phyloP scores from a whole-genome alignment of 2,329 filamentous ascomycete species.

The Cladobotryum protrusum region DNA sequence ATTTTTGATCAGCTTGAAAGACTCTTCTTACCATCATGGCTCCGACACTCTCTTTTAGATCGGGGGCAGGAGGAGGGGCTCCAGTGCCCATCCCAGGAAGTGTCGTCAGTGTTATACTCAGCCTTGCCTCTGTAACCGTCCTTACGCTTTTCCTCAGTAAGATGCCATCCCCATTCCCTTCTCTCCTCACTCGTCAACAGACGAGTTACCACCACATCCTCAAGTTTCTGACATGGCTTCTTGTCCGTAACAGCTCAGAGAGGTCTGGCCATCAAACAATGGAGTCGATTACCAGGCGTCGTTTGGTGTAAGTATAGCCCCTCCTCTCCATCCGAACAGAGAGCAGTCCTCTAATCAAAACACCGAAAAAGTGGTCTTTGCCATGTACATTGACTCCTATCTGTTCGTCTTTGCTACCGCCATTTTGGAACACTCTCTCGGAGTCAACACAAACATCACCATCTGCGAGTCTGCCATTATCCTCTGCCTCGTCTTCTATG shows the following conservation, averaged over 20 bases:
- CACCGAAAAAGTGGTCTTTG: conserved; percentile 45
- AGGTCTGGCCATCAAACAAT: conserved; percentile 30
- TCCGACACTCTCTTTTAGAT: background rate
- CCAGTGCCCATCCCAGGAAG: background rate
- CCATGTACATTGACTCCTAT: conserved; percentile 55
- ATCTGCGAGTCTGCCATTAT: conserved; percentile 54
- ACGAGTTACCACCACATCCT: background rate
- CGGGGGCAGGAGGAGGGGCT: background rate
- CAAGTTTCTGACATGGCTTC: background rate
- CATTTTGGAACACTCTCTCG: conserved; percentile 50
- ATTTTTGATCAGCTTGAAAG: background rate
- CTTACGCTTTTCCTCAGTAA: conserved; percentile 2
- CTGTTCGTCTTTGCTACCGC: conserved; percentile 53
- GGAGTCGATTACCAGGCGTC: conserved; percentile 36
- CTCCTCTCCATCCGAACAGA: background rate
- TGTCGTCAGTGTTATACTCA: conserved; percentile 5
- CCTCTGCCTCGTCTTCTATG: conserved; percentile 55
- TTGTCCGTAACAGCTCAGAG: conserved; percentile 28
- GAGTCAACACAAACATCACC: conserved; percentile 43
- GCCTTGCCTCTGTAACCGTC: background rate
- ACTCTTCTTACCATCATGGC: background rate
- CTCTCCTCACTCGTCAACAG: background rate
- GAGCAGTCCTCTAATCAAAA: background rate
- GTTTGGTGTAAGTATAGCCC: conserved; percentile 34
- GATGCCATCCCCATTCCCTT: background rate